These are phyloP conservation scores for Penicillium sp. DNA, from an alignment of 2,329 filamentous ascomycete genomes.

Conservation along the genomic window DNA sequence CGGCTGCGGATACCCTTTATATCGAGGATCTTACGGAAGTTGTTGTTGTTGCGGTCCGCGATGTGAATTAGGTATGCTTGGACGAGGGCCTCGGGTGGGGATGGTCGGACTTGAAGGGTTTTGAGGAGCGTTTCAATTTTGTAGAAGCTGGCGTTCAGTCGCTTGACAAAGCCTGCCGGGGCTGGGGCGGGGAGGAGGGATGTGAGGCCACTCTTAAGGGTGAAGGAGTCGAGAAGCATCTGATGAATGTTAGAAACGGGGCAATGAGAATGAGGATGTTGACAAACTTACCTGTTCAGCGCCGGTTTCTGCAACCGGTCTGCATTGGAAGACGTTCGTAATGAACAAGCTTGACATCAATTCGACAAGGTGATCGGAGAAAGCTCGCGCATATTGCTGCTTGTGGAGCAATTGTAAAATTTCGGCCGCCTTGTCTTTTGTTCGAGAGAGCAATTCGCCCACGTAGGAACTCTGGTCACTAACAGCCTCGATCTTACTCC, in stretches of 20 bases:
- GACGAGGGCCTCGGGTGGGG: constrained; percentile 88
- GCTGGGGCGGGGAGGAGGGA: constrained; percentile 60
- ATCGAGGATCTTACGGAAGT: constrained; percentile 95
- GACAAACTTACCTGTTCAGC: constrained; percentile 72
- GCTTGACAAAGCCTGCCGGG: constrained; percentile 72
- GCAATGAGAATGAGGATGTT: background rate
- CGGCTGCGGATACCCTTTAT: constrained; percentile 85
- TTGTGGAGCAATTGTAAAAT: constrained; percentile 79
- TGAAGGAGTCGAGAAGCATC: constrained; percentile 94
- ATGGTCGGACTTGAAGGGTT: constrained; percentile 89
- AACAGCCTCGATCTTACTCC: constrained; percentile 90
- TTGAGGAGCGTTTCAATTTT: constrained; percentile 92
- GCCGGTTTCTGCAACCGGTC: constrained; percentile 87
- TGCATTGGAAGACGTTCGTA: constrained; percentile 80
- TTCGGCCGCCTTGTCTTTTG: constrained; percentile 71
- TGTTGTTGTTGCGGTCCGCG: constrained; percentile 85
- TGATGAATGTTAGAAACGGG: constrained; percentile 37
- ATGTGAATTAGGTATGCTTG: constrained; percentile 98
- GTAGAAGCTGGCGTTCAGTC: constrained; percentile 79
- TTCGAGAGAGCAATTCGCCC: constrained; percentile 71
- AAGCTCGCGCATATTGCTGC: constrained; percentile 89
- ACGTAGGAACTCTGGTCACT: constrained; percentile 94
- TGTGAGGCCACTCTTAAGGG: constrained; percentile 53
- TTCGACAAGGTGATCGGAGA: constrained; percentile 95
- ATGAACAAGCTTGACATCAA: constrained; percentile 78